These are phyloP conservation scores for Mycogone perniciosa DNA, from an alignment of 2,329 filamentous ascomycete species.

Conservation along the genomic window DNA sequence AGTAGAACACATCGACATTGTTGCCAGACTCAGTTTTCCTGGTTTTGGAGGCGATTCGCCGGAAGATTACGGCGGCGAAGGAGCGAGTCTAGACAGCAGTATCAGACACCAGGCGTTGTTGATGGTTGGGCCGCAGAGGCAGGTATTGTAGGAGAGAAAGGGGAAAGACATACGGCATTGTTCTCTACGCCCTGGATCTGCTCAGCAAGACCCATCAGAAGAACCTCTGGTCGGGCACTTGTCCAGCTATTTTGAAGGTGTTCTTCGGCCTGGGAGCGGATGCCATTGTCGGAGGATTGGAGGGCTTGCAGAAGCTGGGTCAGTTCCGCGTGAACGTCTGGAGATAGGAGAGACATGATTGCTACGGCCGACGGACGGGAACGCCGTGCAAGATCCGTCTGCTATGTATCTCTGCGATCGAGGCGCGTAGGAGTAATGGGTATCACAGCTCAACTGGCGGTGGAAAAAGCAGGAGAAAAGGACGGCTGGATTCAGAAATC, in stretches of 20 bases:
- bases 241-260: slow-evolving; percentile 91
- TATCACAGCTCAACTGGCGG: slow-evolving; percentile 8
- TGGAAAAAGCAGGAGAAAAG: slow-evolving; percentile 9
- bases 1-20: slow-evolving; percentile 78
- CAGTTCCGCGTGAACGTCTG: slow-evolving; percentile 79
- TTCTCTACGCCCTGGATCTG: slow-evolving; percentile 78
- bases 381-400: slow-evolving; percentile 18
- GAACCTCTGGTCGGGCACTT: slow-evolving; percentile 68
- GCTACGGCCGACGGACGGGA: slow-evolving; percentile 19
- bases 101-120: slow-evolving; percentile 3
- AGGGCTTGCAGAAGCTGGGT: slow-evolving; percentile 80
- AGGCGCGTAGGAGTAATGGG: slow-evolving; percentile 5
- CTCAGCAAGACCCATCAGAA: slow-evolving; percentile 91
- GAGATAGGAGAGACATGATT: slow-evolving; percentile 72
- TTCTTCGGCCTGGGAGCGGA: slow-evolving; percentile 82
- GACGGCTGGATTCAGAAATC: slow-evolving; percentile 6
- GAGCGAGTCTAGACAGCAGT: slow-evolving; percentile 57
- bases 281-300: slow-evolving; percentile 80
- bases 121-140: background rate
- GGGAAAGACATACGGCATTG: slow-evolving; percentile 50
- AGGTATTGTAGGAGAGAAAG: background rate
- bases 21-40: slow-evolving; percentile 68
- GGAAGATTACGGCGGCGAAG: slow-evolving; percentile 89
- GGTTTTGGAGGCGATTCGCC: slow-evolving; percentile 84
- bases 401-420: slow-evolving; percentile 10